Evolutionary conservation across 2,329 filamentous ascomycete genomes (phyloP), one percentile per base, ranked within the genome.

Genomic region (Verticillium isaacii): DNA sequence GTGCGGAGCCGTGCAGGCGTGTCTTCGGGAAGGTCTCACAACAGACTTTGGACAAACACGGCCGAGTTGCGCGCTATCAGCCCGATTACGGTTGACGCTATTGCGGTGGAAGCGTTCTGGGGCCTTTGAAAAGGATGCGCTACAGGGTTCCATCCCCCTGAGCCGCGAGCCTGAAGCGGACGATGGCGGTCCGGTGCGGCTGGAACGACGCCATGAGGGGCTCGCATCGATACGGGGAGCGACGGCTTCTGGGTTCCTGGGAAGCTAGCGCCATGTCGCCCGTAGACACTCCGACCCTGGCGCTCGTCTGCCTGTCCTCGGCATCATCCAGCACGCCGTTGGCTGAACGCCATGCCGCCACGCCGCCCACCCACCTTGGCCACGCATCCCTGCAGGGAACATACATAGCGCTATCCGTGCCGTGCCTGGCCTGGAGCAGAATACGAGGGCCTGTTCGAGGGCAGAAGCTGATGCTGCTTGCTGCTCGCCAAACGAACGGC

Each of bases 361-460:
- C 56, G 56, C 56, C 41, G 41, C 41, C 41, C 37, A 41, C 37
- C 56, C 34, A 29, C 57, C 52, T 55, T 34, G 62, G 52, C 23
- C 41, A 54, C 57, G 34, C 61, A 65, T 63, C 64, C 64, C 62
- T 65, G 63, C 64, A 58, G 55, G 32, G 34, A 61, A 54, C 56
- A 57, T 64, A 52, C 45, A 52, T 52, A 59, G 54, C 62, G 54
- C 57, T 65, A 63, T 63, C 56, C 36, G 56, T 58, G 34, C 56
- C 56, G 56, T 41, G 34, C 56, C 50, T 64, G 55, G 34, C 19
- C n/a, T 41, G 60, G 19, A 23, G 19, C 19, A 23, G 61, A 64
- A 65, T 65, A 65, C 63, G 64, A 65, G 64, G 57, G 59, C 62
- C 52, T 62, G 55, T 25, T 41, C 5, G 57, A 32, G 45, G 19